Percentiles rank a stretch among this genome's conserved stretches.
Conservation (phyloP, 2,329 filamentous ascomycete species). For the Ophiostoma populinum region DNA sequence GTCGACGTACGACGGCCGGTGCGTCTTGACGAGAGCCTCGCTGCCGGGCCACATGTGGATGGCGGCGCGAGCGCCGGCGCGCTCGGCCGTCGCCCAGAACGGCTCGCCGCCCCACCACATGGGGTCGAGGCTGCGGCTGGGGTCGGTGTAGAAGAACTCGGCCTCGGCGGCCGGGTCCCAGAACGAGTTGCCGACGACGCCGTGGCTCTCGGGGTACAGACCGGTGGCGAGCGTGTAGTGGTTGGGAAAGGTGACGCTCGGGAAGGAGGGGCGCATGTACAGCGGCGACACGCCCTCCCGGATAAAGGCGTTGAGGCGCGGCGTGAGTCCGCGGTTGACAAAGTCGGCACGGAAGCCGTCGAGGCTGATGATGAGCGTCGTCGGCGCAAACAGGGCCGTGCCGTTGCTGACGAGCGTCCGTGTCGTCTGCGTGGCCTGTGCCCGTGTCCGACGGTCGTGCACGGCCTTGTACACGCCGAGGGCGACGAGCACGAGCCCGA, state of each 20-base stretch:
- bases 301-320: constrained; percentile 61
- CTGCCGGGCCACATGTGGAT: constrained; percentile 99
- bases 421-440: too few species aligned
- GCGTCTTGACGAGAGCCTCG: constrained; percentile 59
- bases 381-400: constrained; percentile 74
- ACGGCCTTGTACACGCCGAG: constrained; percentile 43
- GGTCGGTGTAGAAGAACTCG: constrained; percentile 79
- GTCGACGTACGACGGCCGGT: constrained; percentile 67
- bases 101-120: constrained; percentile 96
- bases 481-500: constrained; percentile 37
- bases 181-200: constrained; percentile 85
- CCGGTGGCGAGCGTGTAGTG: constrained; percentile 91
- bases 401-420: constrained; percentile 50
- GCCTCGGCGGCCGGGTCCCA: constrained; percentile 66
- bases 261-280: constrained; percentile 90
- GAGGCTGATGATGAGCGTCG: constrained; percentile 82
- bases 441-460: too few species aligned
- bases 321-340: constrained; percentile 65
- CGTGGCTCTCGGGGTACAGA: constrained; percentile 81
- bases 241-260: constrained; percentile 91
- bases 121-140: constrained; percentile 54
- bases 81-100: constrained; percentile 84
- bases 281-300: constrained; percentile 71
- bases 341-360: constrained; percentile 96
- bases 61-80: constrained; percentile 57